Conservation (phyloP, 2,329 filamentous ascomycete genomes). For the Incumbomyces delicatus region DNA sequence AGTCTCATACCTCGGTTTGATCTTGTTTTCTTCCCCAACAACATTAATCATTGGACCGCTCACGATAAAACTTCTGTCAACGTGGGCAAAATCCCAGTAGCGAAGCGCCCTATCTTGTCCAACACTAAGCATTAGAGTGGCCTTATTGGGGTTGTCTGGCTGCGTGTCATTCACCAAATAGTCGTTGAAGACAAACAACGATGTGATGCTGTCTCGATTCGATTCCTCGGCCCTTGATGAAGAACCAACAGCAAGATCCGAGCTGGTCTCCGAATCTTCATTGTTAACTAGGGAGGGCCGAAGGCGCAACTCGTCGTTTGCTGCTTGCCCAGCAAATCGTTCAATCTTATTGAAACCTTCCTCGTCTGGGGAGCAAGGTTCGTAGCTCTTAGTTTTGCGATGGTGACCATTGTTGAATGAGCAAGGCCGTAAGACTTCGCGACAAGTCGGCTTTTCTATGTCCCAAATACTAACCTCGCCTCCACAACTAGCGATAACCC, state of each 20-base stretch:
- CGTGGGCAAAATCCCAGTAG: constrained; percentile 79
- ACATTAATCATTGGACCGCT: constrained; percentile 51
- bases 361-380: constrained; percentile 81
- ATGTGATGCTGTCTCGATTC: constrained; percentile 9
- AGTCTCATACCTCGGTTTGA: constrained; percentile 58
- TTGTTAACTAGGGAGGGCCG: constrained; percentile 2
- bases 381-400: constrained; percentile 51
- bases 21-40: constrained; percentile 28
- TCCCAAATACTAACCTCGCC: constrained; percentile 95
- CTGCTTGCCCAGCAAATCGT: constrained; percentile 57
- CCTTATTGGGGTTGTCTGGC: constrained; percentile 42
- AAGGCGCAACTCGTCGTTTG: constrained; percentile 15
- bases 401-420: constrained; percentile 9
- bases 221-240: background rate
- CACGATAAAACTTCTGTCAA: constrained; percentile 69
- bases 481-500: constrained; percentile 81
- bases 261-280: background rate
- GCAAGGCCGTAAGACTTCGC: constrained; percentile 67
- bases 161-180: constrained; percentile 29
- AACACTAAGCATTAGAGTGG: constrained; percentile 76
- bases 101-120: constrained; percentile 84
- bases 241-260: background rate
- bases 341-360: constrained; percentile 81
- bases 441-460: constrained; percentile 76
- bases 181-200: constrained; percentile 51